These are phyloP conservation scores for Curvularia lunata DNA, from an alignment of 2,329 filamentous ascomycete genomes.

Conservation along the genomic window DNA sequence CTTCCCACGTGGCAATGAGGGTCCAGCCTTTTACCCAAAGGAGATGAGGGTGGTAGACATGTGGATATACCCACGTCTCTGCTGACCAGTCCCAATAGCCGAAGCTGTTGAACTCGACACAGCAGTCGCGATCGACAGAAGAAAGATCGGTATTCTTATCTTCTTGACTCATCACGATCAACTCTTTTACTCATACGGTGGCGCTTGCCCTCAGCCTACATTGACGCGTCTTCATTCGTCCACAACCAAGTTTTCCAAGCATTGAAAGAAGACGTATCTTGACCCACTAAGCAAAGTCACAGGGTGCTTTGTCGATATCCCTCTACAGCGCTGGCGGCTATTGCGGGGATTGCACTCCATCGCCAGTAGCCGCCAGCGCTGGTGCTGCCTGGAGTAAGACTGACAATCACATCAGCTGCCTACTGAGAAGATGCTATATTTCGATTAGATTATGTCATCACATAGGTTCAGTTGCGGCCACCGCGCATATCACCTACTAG, in stretches of 20 bases:
- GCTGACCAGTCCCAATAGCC: neutral
- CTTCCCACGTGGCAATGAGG: neutral
- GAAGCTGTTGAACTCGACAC: neutral
- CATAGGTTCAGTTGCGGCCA: neutral
- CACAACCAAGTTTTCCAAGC: neutral
- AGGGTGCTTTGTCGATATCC: neutral
- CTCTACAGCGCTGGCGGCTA: neutral
- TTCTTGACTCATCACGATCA: neutral
- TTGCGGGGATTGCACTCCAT: neutral
- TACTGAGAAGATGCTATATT: neutral
- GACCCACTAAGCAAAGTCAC: neutral
- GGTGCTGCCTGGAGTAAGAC: neutral
- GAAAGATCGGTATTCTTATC: neutral
- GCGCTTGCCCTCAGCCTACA: neutral
- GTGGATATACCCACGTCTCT: neutral
- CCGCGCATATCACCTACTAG: slow-evolving; percentile 1
- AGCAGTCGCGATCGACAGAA: neutral
- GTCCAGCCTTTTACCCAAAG: neutral
- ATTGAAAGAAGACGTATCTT: neutral
- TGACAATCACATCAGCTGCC: neutral
- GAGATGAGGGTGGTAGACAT: neutral
- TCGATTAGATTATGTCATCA: neutral
- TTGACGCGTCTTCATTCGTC: neutral
- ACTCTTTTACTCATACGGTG: neutral
- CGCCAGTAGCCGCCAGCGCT: neutral